Base-by-base conservation (phyloP, 148 eudicot species). In the Limonium bicolor region DNA sequence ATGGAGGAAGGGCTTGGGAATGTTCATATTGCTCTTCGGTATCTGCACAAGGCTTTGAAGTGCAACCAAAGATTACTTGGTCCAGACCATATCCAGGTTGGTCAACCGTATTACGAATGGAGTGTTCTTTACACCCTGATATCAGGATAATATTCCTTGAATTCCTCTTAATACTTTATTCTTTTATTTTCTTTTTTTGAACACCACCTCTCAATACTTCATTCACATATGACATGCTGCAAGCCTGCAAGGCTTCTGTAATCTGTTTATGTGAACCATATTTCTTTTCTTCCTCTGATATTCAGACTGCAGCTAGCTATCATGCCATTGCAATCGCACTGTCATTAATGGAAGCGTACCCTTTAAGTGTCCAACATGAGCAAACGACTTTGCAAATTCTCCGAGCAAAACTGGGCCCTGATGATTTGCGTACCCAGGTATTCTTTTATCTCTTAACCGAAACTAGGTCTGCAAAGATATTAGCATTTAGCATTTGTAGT, bases 1-100 rank as follows among this genome's bases (percentile, higher is more conserved):
- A 92, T 92, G 99, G 99, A 92, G 75, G 99, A 92, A 76, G 99
- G 99, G 64, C 73, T 92, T 27, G 99, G 99, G 43, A 92, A 92
- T 59, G 99, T 92, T 66, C 99, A 92, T 55, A 75, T 85, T 54
- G 99, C 99, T 50, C 95, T 92, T 48, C 67, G 99, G 72, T 92
- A 92, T 63, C 94, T 92, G 50, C 99, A 92, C 47, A 92, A 92
- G 80, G 99, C 99, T 59, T 72, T 92, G 21, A 92, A 92, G 56
- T 92, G 99, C 53, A 92, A 92, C 71, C 95, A 92, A 63, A 76
- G 68, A 74, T 66, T 92, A 68, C 94, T 92, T 52, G 99, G 99
- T 22, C 90, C 99, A 43, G 99, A 92, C 61, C 99, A 92, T 52
- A 92, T 92, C 62, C 99, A 92, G 95, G 99, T 90, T 59, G 16